Conservation (phyloP, 352 stramenopile genomes). For the Globisporangium emineosum region DNA sequence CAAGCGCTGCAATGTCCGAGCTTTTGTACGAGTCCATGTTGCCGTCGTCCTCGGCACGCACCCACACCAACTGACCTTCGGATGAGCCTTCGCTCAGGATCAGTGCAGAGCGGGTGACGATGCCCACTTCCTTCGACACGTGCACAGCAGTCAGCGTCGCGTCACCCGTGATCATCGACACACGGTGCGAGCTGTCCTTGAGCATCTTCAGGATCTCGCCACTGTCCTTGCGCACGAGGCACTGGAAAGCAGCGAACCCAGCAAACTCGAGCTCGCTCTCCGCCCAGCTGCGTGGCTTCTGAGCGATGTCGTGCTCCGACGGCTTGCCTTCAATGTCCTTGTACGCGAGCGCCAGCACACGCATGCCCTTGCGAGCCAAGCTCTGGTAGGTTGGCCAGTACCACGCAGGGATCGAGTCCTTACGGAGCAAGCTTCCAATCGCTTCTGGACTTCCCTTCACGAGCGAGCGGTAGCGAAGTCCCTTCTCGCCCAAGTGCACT, state of each 20-base stretch:
- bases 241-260: constrained; percentile 92
- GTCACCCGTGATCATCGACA: constrained; percentile 99
- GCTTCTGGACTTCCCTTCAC: constrained; percentile 98
- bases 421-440: constrained; percentile 82
- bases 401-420: constrained; percentile 80
- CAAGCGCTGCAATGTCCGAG: constrained; percentile 48
- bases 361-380: constrained; percentile 80
- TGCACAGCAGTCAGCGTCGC: constrained; percentile 95
- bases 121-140: constrained; percentile 94
- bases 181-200: constrained; percentile 87
- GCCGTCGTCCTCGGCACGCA: constrained; percentile 71
- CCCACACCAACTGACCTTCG: constrained; percentile 65
- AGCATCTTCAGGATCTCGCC: constrained; percentile 92
- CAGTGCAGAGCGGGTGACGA: constrained; percentile 79
- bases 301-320: constrained; percentile 70
- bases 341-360: constrained; percentile 96
- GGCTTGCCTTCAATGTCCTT: constrained; percentile 83
- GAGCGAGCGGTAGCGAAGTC: constrained; percentile 81
- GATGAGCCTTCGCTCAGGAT: constrained; percentile 58
- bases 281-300: constrained; percentile 82
- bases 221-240: constrained; percentile 96
- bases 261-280: constrained; percentile 95
- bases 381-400: constrained; percentile 90
- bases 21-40: constrained; percentile 66
- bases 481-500: constrained; percentile 74